Conservation (phyloP, 306 rosid species). For the Castanospermum australe region DNA sequence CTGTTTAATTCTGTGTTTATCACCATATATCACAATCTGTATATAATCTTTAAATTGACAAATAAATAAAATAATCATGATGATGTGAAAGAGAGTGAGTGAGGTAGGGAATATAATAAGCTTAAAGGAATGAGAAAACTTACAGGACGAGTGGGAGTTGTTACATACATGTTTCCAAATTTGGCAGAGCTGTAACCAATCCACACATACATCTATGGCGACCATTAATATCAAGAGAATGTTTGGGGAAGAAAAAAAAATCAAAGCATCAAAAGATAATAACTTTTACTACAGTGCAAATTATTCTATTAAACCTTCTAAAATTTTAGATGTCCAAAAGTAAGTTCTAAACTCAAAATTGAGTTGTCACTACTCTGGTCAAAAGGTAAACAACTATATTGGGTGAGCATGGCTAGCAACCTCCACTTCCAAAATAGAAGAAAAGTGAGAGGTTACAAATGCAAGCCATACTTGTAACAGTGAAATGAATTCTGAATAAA, state of each 20-base stretch:
- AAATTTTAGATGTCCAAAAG: neutral
- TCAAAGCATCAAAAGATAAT: slow-evolving; percentile 1
- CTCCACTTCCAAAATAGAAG: too few relatives aligned
- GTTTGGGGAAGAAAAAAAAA: neutral
- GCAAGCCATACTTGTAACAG: too few relatives aligned
- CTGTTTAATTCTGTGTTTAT: slow-evolving; percentile 49
- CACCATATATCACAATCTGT: neutral
- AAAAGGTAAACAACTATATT: too few relatives aligned
- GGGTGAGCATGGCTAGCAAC: too few relatives aligned
- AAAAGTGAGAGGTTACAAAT: too few relatives aligned
- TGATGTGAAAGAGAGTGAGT: neutral
- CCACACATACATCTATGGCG: slow-evolving; percentile 75
- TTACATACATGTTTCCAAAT: slow-evolving; percentile 80
- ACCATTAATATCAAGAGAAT: slow-evolving; percentile 16
- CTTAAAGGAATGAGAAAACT: slow-evolving; percentile 26
- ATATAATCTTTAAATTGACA: neutral
- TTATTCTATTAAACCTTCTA: neutral
- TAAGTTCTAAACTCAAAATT: neutral
- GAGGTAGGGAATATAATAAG: neutral
- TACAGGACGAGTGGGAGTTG: slow-evolving; percentile 80
- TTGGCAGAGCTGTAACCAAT: slow-evolving; percentile 79
- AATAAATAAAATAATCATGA: neutral
- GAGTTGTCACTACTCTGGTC: too few relatives aligned
- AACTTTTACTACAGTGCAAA: neutral
- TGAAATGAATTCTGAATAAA: too few relatives aligned